A percentile compares a stretch with the other conserved stretches of the same genome.
These are phyloP conservation scores for Lyophyllum atratum DNA, from an alignment of 768 basidiomycete species.

Conservation along the genomic window DNA sequence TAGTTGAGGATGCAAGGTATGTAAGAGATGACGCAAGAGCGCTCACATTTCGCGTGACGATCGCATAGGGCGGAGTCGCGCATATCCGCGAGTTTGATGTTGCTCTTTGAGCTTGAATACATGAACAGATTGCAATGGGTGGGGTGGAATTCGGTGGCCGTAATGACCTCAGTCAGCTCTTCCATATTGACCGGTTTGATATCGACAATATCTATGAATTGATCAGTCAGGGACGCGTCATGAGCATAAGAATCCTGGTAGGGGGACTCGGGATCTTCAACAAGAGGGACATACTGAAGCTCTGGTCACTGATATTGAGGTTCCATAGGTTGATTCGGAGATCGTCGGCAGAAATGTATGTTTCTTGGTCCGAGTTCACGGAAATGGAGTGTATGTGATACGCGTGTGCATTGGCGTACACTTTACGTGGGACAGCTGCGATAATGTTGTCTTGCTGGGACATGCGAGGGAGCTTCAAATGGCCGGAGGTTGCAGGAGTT, in stretches of 20 bases:
- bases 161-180: conserved; percentile 98
- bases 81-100: conserved; percentile 99
- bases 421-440: conserved; percentile 97
- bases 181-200: conserved; percentile 99
- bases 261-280: background rate
- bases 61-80: conserved; percentile 97
- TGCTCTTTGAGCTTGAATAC: conserved; percentile 99
- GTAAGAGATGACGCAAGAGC: background rate
- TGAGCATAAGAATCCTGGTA: background rate
- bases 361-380: conserved; percentile 99
- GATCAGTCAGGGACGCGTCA: conserved; percentile 9
- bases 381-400: conserved; percentile 99
- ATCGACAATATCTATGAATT: conserved; percentile 87
- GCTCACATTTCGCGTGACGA: conserved; percentile 91
- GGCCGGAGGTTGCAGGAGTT: conserved; percentile 55
- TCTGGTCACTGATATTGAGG: conserved; percentile 96
- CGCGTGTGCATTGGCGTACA: conserved; percentile 98
- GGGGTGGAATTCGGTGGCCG: conserved; percentile 99
- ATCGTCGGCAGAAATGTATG: conserved; percentile 99
- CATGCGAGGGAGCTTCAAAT: conserved; percentile 89
- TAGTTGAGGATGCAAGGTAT: conserved; percentile 12
- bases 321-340: conserved; percentile 98
- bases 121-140: conserved; percentile 97
- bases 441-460: conserved; percentile 96
- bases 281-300: conserved; percentile 78